Conservation (phyloP, 495 filamentous ascomycete genomes). For the Hypoxylon fragiforme region DNA sequence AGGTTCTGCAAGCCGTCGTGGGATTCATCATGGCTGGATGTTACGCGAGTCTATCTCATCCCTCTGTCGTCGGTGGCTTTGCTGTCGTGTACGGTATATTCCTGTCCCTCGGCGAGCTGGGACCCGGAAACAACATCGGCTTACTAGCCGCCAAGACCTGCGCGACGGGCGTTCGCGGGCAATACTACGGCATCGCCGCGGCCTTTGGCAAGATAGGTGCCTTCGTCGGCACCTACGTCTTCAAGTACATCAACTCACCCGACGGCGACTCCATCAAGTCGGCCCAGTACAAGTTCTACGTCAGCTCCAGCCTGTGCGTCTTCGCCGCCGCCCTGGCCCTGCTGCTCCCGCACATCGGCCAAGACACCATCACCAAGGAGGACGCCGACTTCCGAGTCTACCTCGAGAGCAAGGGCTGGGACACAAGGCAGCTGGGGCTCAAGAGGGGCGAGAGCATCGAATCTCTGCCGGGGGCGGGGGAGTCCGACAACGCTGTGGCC, state of each 20-base stretch:
- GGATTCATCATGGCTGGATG: constrained; percentile 85
- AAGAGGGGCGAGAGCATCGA: constrained; percentile 42
- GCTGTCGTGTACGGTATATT: constrained; percentile 81
- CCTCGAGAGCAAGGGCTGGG: constrained; percentile 68
- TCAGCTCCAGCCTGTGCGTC: constrained; percentile 66
- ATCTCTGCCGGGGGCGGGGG: constrained; percentile 17
- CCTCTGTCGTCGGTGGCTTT: constrained; percentile 71
- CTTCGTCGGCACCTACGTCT: constrained; percentile 85
- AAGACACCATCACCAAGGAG: constrained; percentile 73
- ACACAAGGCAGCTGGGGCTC: constrained; percentile 67
- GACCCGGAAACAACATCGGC: constrained; percentile 90
- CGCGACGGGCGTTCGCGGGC: constrained; percentile 82
- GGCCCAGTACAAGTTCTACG: constrained; percentile 74
- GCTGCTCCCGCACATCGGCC: constrained; percentile 67
- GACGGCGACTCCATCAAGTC: constrained; percentile 55
- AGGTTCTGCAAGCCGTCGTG: constrained; percentile 70
- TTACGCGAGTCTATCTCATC: constrained; percentile 65
- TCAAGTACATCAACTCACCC: constrained; percentile 70
- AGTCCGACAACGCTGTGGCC: constrained; percentile 7
- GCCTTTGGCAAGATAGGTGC: constrained; percentile 86
- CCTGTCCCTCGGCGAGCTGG: constrained; percentile 78
- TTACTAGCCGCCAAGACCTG: constrained; percentile 84
- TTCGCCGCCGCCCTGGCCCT: constrained; percentile 62
- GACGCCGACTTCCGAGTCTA: constrained; percentile 72
- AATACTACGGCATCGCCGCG: constrained; percentile 90